Percentiles rank a stretch among this genome's conserved stretches.
phyloP scores from a whole-genome alignment of 192 early-diverging fungal species.

The Coemansia sp. region DNA sequence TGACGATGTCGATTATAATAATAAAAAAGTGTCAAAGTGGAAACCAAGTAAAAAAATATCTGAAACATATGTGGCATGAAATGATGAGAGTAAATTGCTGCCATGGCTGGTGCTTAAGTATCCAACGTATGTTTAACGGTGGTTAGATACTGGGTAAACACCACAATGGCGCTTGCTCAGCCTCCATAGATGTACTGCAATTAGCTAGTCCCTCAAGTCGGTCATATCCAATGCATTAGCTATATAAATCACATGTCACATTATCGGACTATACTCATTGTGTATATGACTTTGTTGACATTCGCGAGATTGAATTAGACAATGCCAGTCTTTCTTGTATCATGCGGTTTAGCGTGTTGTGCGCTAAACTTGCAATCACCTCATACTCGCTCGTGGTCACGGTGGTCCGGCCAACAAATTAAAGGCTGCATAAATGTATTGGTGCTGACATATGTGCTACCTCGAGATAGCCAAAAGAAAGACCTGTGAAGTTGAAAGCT shows the following conservation, averaged over 20 bases:
- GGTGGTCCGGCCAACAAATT: slow-evolving; percentile 5
- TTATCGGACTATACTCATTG: not conserved
- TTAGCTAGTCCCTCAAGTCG: not conserved
- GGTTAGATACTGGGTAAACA: slow-evolving; percentile 3
- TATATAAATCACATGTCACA: not conserved
- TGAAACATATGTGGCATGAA: not conserved
- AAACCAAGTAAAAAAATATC: not conserved
- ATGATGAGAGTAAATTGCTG: not conserved
- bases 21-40: not conserved
- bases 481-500: too few relatives aligned
- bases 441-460: not conserved
- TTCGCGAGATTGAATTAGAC: slow-evolving; percentile 1
- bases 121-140: not conserved
- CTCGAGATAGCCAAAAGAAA: not conserved
- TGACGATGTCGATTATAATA: not conserved
- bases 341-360: not conserved
- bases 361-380: not conserved
- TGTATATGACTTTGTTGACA: not conserved
- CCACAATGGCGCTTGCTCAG: not conserved
- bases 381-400: not conserved
- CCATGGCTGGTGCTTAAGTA: not conserved
- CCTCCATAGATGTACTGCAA: not conserved
- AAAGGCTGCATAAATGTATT: slow-evolving; percentile 5
- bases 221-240: not conserved
- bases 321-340: not conserved